Base-by-base conservation (phyloP, 2,329 filamentous ascomycete genomes). In the Cadophora luteo-olivacea region DNA sequence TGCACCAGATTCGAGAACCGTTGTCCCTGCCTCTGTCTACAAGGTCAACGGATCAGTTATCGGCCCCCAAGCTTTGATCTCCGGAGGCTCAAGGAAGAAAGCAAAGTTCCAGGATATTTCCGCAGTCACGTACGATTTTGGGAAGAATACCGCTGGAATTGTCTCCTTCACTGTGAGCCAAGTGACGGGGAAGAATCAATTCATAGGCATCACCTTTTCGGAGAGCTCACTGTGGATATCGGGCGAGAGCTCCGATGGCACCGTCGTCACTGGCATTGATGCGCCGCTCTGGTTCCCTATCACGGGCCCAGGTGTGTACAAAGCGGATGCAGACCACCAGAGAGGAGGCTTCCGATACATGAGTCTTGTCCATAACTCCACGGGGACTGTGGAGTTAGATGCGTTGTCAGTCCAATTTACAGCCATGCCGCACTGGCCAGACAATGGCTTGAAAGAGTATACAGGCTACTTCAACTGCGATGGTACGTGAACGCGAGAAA, bases 341-440 rank as follows among this genome's bases (percentile, higher is more conserved):
- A 80, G 85, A 11, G 84, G 85, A 4, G 84, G 83, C 0, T 87
- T 86, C 71, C 79, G 84, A 24, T 87, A 86, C 69, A 72, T 87
- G 68, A 86, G 82, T 14, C 32, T 76, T 5, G 84, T 83, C 61
- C 73, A 84, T 64, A 77, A 76, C 33, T 70, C 73, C 33, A 64
- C 36, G 8, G 67, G 68, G 9, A 69, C 29, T 1, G 65, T 75
- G 41, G 48, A 81, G 51, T 54, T 79, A 65, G 72, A 78, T 76
- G 36, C 79, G 62, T 36, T 74, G 67, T 49, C 75, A 9, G 72
- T 79, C 5, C 75, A 81, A 36, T 77, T 80, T 55, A 78, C 73
- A 48, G 81, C 81, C 71, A 77, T 80, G 58, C 81, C 79, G 74
- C 85, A 62, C 80, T 36, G 33, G 33, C 33, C 33, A 36, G 33